Percentiles rank a stretch among this genome's conserved stretches.
These are phyloP conservation scores for Psilocybe cubensis DNA, from an alignment of 768 basidiomycete genomes.

Conservation along the genomic window DNA sequence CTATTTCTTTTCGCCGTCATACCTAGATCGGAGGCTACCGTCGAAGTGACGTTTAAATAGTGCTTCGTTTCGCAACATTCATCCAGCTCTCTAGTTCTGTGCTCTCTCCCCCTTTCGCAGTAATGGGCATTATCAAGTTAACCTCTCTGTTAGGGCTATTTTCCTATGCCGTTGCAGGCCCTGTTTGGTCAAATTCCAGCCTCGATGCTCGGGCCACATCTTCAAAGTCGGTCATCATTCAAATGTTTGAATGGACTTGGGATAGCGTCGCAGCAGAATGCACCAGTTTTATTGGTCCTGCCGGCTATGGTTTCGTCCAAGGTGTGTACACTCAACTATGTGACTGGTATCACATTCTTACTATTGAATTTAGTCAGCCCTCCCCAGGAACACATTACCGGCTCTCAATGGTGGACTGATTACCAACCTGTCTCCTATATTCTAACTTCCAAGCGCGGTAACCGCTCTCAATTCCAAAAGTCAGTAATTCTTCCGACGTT, in stretches of 20 bases:
- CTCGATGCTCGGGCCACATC: constrained; percentile 25
- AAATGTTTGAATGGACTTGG: constrained; percentile 76
- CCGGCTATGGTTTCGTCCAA: constrained; percentile 76
- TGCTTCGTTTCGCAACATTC: not conserved
- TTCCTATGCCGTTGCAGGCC: constrained; percentile 2
- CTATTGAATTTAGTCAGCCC: constrained; percentile 42
- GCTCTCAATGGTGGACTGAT: constrained; percentile 75
- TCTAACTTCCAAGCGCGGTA: constrained; percentile 67
- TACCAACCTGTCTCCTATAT: constrained; percentile 73
- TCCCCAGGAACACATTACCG: constrained; percentile 59
- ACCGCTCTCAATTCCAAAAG: constrained; percentile 52
- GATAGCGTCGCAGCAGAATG: constrained; percentile 65
- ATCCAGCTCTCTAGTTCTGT: not conserved
- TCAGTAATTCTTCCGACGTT: constrained; percentile 13
- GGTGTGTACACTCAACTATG: constrained; percentile 33
- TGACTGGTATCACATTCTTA: not conserved
- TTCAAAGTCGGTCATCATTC: constrained; percentile 57
- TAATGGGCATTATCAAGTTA: constrained; percentile 1
- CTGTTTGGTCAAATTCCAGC: not conserved
- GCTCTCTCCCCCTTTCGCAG: not conserved
- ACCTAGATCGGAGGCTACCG: not conserved
- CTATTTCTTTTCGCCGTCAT: not conserved
- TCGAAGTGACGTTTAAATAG: not conserved
- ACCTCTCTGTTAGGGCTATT: constrained; percentile 1
- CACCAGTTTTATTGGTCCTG: constrained; percentile 65